These are phyloP conservation scores for Copromyces sp. DNA, from an alignment of 495 filamentous ascomycete genomes.

Conservation along the genomic window DNA sequence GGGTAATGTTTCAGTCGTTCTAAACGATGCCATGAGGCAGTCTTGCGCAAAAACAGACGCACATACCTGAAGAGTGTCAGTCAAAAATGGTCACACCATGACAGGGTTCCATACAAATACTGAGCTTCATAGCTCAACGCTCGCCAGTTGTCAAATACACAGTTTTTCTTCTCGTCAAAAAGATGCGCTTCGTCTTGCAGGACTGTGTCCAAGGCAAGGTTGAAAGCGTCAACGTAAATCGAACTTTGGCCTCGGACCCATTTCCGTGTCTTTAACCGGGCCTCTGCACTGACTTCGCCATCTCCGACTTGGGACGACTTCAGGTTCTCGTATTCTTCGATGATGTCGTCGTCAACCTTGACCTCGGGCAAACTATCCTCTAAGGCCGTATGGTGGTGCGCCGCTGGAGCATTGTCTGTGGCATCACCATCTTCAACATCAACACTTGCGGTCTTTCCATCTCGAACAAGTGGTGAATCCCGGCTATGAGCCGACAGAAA, in stretches of 20 bases:
- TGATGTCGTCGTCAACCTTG: constrained; percentile 56
- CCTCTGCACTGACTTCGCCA: constrained; percentile 27
- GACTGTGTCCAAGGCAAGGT: constrained; percentile 83
- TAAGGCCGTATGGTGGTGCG: constrained; percentile 49
- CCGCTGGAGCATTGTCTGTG: constrained; percentile 17
- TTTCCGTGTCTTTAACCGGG: constrained; percentile 26
- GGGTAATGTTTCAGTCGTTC: constrained; percentile 64
- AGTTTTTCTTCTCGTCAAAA: constrained; percentile 70
- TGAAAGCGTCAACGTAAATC: constrained; percentile 97
- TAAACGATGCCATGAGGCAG: constrained; percentile 86
- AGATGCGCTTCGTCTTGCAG: constrained; percentile 81
- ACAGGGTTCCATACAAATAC: constrained; percentile 59
- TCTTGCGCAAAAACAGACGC: constrained; percentile 87
- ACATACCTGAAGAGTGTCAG: constrained; percentile 53
- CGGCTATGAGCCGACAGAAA: not conserved
- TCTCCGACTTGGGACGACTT: constrained; percentile 33
- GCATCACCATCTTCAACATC: constrained; percentile 18
- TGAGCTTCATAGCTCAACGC: constrained; percentile 74
- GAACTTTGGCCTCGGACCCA: constrained; percentile 56
- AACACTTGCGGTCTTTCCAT: not conserved
- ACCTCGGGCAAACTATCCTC: constrained; percentile 66
- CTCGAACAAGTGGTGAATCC: not conserved
- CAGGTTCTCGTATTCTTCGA: constrained; percentile 66
- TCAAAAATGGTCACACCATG: not conserved
- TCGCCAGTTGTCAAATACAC: constrained; percentile 69